Evolutionary conservation across 2,329 filamentous ascomycete species (phyloP).

Genomic region (Trichoderma pleuroti): DNA sequence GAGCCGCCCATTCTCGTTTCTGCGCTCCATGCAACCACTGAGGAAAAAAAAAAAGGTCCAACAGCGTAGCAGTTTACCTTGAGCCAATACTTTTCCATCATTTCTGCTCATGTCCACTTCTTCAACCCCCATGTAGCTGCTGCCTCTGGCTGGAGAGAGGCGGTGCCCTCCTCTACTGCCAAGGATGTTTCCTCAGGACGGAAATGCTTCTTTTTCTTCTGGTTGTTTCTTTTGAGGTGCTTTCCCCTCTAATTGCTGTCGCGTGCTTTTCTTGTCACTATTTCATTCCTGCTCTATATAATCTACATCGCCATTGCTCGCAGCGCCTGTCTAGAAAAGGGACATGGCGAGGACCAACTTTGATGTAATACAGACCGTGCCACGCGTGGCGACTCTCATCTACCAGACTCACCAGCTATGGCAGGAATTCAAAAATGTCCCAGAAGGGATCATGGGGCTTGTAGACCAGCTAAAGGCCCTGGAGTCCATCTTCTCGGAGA

Average conservation of each 20-base stretch:
- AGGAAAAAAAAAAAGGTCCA: neutral
- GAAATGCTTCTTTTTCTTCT: neutral
- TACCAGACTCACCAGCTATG: conserved; percentile 26
- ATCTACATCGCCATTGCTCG: neutral
- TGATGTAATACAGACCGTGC: conserved; percentile 26
- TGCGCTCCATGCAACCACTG: neutral
- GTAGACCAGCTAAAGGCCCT: conserved; percentile 23
- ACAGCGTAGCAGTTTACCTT: neutral
- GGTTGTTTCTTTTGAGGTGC: neutral
- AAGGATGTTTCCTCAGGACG: neutral
- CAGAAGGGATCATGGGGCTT: conserved; percentile 23
- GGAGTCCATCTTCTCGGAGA: conserved; percentile 20
- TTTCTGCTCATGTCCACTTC: neutral
- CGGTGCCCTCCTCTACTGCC: neutral
- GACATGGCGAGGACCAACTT: conserved; percentile 24
- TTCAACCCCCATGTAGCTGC: conserved; percentile 3
- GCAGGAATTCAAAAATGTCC: conserved; percentile 26
- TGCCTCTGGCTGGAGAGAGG: neutral
- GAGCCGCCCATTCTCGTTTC: conserved; percentile 5
- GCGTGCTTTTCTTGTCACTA: neutral
- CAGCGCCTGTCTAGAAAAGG: neutral
- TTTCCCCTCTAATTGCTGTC: neutral
- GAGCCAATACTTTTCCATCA: neutral
- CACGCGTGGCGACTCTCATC: conserved; percentile 24
- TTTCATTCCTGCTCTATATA: neutral